A percentile compares a stretch with the other conserved stretches of the same genome.
These are phyloP conservation scores for Panaeolus cyanescens DNA, from an alignment of 768 basidiomycete species.

Conservation along the genomic window DNA sequence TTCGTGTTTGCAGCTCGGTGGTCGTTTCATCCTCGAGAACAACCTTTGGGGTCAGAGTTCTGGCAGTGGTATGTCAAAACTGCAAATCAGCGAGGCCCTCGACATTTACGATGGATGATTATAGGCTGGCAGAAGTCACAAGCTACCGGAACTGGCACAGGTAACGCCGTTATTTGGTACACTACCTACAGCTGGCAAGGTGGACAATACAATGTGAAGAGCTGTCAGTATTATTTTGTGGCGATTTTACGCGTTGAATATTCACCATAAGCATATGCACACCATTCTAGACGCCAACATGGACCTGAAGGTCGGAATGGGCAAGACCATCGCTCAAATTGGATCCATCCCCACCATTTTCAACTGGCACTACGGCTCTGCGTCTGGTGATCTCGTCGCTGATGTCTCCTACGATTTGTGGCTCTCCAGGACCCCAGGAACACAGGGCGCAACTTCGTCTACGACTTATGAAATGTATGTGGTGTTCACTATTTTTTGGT, in stretches of 20 bases:
- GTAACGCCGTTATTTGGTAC: constrained; percentile 29
- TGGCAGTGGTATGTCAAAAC: constrained; percentile 22
- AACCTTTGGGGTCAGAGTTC: constrained; percentile 32
- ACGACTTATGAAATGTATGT: constrained; percentile 34
- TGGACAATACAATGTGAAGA: constrained; percentile 31
- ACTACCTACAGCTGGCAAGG: constrained; percentile 34
- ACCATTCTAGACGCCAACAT: constrained; percentile 29
- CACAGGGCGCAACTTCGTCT: constrained; percentile 26
- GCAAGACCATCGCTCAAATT: constrained; percentile 28
- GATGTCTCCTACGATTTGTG: constrained; percentile 38
- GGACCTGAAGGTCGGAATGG: constrained; percentile 28
- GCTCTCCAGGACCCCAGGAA: constrained; percentile 27
- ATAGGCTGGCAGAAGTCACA: constrained; percentile 33
- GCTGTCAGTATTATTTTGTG: constrained; percentile 25
- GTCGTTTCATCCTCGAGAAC: constrained; percentile 30
- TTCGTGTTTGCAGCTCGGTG: not conserved
- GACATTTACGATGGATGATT: not conserved
- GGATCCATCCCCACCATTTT: constrained; percentile 32
- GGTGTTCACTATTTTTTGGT: not conserved
- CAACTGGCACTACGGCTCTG: constrained; percentile 31
- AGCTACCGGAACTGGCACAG: constrained; percentile 22
- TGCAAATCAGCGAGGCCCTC: no score
- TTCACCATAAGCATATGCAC: not conserved
- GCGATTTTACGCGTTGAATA: not conserved
- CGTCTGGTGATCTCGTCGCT: constrained; percentile 31